Conservation (phyloP, 2,329 filamentous ascomycete genomes). For the Botrytis fabae region DNA sequence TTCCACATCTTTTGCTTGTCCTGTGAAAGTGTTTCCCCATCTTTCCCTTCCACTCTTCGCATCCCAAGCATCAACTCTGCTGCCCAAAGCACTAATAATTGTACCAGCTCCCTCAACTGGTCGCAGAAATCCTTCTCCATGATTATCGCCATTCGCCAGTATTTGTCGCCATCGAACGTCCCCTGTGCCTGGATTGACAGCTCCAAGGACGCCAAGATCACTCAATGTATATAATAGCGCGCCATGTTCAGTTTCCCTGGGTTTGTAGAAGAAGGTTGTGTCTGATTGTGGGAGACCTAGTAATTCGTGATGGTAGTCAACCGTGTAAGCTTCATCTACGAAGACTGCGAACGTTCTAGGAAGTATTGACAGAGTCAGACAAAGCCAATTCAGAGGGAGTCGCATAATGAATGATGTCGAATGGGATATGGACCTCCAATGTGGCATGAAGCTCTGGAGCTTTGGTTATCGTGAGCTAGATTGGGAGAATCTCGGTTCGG, state of each 20-base stretch:
- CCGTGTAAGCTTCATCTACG: slow-evolving; percentile 83
- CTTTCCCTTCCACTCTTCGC: slow-evolving; percentile 75
- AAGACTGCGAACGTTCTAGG: slow-evolving; percentile 63
- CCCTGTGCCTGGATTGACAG: slow-evolving; percentile 85
- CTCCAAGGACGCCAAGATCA: slow-evolving; percentile 79
- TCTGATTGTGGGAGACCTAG: slow-evolving; percentile 78
- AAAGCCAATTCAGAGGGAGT: slow-evolving; percentile 37
- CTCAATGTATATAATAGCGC: slow-evolving; percentile 90
- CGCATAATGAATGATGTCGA: slow-evolving; percentile 32
- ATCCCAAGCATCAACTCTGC: slow-evolving; percentile 76
- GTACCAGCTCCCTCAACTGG: slow-evolving; percentile 78
- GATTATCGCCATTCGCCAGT: slow-evolving; percentile 48
- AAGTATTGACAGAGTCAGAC: slow-evolving; percentile 37
- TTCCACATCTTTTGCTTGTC: slow-evolving; percentile 68
- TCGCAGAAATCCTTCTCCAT: slow-evolving; percentile 52
- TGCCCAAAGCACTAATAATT: slow-evolving; percentile 71
- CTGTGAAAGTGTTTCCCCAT: slow-evolving; percentile 68
- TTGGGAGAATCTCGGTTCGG: not conserved
- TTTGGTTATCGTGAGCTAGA: slow-evolving; percentile 21
- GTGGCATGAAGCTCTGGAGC: slow-evolving; percentile 22
- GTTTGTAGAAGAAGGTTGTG: slow-evolving; percentile 93
- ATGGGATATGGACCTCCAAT: slow-evolving; percentile 12
- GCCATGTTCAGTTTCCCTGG: slow-evolving; percentile 76
- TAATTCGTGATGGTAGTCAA: slow-evolving; percentile 91
- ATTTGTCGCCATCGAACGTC: slow-evolving; percentile 85